Base-by-base conservation (phyloP, 768 basidiomycete species). In the Amanita pseudoporphyria region DNA sequence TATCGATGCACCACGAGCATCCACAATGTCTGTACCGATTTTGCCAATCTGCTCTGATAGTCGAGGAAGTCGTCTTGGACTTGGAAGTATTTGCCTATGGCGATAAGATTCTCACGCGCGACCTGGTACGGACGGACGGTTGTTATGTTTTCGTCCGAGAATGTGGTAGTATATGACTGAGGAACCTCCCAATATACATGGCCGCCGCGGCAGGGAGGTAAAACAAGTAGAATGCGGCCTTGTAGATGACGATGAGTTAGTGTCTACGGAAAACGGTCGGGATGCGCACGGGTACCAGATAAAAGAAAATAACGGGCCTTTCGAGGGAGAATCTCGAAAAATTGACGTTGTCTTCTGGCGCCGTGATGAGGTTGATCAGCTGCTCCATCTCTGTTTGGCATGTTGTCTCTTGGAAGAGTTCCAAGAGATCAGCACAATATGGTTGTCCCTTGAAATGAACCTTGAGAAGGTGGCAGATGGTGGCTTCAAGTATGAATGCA, bases 1-100 rank as follows among this genome's bases (percentile, higher is more conserved):
- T 82, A 68, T 96, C 97, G 65, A 98, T 75, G 57, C 84, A 84
- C 96, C 95, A 99, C n/a, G 86, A 87, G 67, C 95, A 98, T 99
- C 95, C 52, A 97, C 65, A 60, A 99, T 99, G 64, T 98, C 96
- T 13, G 95, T 98, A 18, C 95, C 96, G 52, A 99, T 82, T 71
- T 99, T 98, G 41, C 95, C 95, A 46, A 97, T 86, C 57, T 86
- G 76, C 67, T 93, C 92, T 0, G 92, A 63, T 81, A 96, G 66
- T 99, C 96, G 58, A 98, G 79, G 68, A 84, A 97, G 68, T 98
- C 95, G 63, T 98, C 95, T 67, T 99, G 95, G 52, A 95, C 76
- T 68, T 99, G 95, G 82, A 98, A 98, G 70, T 98, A 99, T 66
- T 96, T 93, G 42, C 95, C 95, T 50, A 98, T 76, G 3, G 89